Evolutionary conservation across 1,284 basidiomycete species (phyloP).

Genomic region (Abortiporus biennis): DNA sequence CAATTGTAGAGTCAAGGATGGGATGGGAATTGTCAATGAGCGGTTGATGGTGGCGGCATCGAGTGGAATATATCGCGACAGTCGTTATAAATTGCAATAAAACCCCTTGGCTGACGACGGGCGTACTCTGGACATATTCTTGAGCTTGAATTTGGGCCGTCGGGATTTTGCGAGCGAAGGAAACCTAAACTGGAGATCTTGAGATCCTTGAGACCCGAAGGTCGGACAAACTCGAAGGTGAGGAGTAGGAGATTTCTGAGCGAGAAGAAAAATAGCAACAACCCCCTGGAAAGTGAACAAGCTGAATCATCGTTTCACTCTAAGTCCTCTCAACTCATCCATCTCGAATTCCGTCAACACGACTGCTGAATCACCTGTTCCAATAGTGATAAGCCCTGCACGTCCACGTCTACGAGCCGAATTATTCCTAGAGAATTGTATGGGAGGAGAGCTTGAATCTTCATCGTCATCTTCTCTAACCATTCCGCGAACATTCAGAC

Average conservation of each 20-base stretch:
- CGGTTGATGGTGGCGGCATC: no score
- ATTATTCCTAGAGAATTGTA: background rate
- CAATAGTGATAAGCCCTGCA: conserved; percentile 8
- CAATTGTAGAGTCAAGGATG: no score
- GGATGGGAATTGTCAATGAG: no score
- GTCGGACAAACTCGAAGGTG: background rate
- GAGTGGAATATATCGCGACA: no score
- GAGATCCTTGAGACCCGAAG: background rate
- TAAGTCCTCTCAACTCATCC: conserved; percentile 32
- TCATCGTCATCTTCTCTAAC: conserved; percentile 24
- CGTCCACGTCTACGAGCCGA: conserved; percentile 3
- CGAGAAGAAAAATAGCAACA: background rate
- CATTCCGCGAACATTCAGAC: conserved; percentile 46
- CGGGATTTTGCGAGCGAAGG: no score
- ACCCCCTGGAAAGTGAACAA: background rate
- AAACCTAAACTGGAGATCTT: background rate
- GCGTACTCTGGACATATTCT: no score
- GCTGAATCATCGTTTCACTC: conserved; percentile 14
- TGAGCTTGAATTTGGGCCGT: no score
- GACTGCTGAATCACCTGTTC: no score
- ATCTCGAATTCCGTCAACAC: conserved; percentile 36
- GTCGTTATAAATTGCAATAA: no score
- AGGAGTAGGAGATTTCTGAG: background rate
- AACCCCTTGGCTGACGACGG: no score
- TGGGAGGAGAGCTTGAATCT: background rate